A percentile compares a stretch with the other conserved stretches of the same genome.
Conservation (phyloP, 345 rosid genomes). For the Crucihimalaya himalaica region DNA sequence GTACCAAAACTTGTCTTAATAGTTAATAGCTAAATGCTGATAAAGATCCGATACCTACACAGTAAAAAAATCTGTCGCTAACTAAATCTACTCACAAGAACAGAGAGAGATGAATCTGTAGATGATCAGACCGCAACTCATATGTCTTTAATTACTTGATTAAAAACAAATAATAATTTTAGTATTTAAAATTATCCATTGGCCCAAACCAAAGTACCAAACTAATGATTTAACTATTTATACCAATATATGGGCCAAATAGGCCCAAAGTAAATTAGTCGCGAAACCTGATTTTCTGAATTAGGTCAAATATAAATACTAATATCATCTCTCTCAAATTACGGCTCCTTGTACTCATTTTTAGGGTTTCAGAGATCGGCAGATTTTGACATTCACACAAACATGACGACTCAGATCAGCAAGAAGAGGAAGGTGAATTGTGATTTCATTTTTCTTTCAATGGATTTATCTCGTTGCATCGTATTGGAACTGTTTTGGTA, state of each 20-base stretch:
- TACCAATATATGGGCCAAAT: neutral
- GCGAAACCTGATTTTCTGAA: neutral
- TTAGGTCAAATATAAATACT: neutral
- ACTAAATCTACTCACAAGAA: no score
- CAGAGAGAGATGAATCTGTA: no score
- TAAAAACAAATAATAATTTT: neutral
- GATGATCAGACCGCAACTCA: no score
- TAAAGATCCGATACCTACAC: no score
- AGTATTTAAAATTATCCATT: neutral
- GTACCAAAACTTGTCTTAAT: no score
- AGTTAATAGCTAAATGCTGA: no score
- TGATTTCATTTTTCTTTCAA: neutral
- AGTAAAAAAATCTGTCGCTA: no score
- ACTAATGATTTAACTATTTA: neutral
- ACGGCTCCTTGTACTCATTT: neutral
- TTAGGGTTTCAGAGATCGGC: conserved; percentile 5
- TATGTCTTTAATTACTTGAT: neutral
- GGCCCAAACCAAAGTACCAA: neutral
- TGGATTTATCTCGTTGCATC: neutral
- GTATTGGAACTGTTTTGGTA: neutral
- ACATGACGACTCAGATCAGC: conserved; percentile 73
- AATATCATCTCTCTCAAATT: neutral
- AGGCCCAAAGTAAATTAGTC: neutral
- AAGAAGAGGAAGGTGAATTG: conserved; percentile 68
- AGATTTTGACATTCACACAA: conserved; percentile 5